A percentile compares a stretch with the other conserved stretches of the same genome.
phyloP scores from a whole-genome alignment of 1,284 basidiomycete genomes.

The Baeospora myosura region DNA sequence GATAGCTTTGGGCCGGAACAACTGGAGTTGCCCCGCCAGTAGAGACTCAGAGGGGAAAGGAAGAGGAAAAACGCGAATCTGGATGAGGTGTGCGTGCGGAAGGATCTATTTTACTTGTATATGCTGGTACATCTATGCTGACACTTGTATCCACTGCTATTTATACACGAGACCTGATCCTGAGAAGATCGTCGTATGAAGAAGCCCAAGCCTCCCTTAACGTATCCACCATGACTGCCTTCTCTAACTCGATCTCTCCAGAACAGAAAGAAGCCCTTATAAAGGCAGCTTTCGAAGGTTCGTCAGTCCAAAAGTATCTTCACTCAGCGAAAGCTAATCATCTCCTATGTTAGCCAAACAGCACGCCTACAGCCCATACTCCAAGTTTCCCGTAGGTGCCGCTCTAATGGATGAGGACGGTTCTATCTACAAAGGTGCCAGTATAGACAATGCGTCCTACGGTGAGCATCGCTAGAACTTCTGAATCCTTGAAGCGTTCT shows the following conservation, averaged over 20 bases:
- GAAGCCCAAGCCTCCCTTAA: too few relatives aligned
- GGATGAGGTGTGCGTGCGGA: too few relatives aligned
- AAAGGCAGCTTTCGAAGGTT: conserved; percentile 35
- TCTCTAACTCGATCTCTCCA: conserved; percentile 23
- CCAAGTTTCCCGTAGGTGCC: conserved; percentile 86
- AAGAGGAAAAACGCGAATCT: too few relatives aligned
- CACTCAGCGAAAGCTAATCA: not conserved
- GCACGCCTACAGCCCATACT: conserved; percentile 66
- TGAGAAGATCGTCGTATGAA: too few relatives aligned
- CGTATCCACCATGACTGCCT: conserved; percentile 22
- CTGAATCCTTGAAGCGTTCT: not conserved
- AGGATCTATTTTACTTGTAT: too few relatives aligned
- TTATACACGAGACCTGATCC: too few relatives aligned
- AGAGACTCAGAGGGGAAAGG: too few relatives aligned
- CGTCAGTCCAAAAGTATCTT: not conserved
- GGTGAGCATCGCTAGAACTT: conserved; percentile 34
- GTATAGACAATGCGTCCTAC: conserved; percentile 89
- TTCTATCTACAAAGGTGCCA: conserved; percentile 72
- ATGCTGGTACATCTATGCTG: too few relatives aligned
- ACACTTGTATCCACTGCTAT: too few relatives aligned
- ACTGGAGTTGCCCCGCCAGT: conserved; percentile 38
- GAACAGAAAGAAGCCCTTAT: conserved; percentile 32
- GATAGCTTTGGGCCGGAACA: conserved; percentile 86
- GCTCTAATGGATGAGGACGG: conserved; percentile 69
- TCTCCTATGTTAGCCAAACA: conserved; percentile 27